Conservation (phyloP, 306 rosid species). For the Malus sylvestris region DNA sequence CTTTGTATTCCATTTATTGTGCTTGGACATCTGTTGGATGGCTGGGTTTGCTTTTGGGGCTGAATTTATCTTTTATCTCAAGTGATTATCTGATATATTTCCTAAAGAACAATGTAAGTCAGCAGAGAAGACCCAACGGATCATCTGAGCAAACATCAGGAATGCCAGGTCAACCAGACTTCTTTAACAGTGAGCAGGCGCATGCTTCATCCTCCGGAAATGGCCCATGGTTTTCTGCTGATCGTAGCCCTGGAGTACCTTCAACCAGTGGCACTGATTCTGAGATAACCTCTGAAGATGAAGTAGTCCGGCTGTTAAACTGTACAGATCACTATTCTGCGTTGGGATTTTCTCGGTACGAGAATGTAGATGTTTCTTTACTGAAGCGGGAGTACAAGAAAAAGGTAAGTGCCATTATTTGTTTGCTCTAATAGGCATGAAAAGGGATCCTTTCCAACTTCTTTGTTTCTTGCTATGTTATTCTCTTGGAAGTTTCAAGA, state of each 20-base stretch:
- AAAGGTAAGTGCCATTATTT: conserved; percentile 48
- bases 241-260: conserved; percentile 70
- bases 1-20: conserved; percentile 73
- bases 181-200: conserved; percentile 50
- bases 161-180: conserved; percentile 65
- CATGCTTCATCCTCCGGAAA: conserved; percentile 56
- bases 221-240: conserved; percentile 54
- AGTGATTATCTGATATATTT: conserved; percentile 72
- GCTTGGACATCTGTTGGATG: conserved; percentile 89
- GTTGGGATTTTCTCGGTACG: conserved; percentile 69
- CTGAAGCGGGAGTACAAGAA: conserved; percentile 91
- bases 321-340: conserved; percentile 84
- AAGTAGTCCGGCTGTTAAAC: conserved; percentile 81
- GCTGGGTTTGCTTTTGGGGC: conserved; percentile 69
- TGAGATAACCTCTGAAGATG: conserved; percentile 87
- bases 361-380: conserved; percentile 57
- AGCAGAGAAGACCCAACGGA: conserved; percentile 53
- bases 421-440: not conserved
- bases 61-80: conserved; percentile 82
- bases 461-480: conserved; percentile 11
- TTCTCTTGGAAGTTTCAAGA: conserved; percentile 7
- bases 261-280: conserved; percentile 84
- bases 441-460: not conserved
- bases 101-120: conserved; percentile 69
- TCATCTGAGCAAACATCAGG: conserved; percentile 63